These are phyloP conservation scores for Vanrija sp. DNA, from an alignment of 1,284 basidiomycete genomes.

Conservation along the genomic window DNA sequence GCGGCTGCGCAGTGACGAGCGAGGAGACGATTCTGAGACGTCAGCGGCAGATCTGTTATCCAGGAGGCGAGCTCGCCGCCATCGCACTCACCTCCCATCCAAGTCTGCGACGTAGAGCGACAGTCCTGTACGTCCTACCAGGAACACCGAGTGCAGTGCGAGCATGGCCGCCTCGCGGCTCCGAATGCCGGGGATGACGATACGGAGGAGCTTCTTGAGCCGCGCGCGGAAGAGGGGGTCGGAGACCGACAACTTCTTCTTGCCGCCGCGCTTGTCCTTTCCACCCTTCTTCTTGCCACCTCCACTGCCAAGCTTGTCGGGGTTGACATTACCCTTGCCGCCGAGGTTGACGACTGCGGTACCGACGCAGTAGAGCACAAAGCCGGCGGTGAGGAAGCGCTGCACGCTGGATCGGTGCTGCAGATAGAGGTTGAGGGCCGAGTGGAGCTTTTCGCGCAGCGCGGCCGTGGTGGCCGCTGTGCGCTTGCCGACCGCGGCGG, in stretches of 20 bases:
- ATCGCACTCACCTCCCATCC: conserved; percentile 67
- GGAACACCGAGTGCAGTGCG: conserved; percentile 77
- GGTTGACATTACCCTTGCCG: conserved; percentile 16
- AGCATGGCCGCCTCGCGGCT: conserved; percentile 85
- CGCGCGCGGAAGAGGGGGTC: conserved; percentile 86
- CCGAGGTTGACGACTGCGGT: conserved; percentile 30
- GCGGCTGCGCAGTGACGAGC: conserved; percentile 80
- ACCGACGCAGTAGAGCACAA: conserved; percentile 43
- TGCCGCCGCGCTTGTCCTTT: conserved; percentile 6
- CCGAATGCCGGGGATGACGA: conserved; percentile 80
- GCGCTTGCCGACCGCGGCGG: no score
- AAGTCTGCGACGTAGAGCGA: conserved; percentile 93
- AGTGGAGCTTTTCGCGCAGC: conserved; percentile 5
- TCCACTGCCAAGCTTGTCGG: not conserved
- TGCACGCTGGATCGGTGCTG: conserved; percentile 66
- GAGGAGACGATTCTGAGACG: conserved; percentile 79
- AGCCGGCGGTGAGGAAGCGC: conserved; percentile 55
- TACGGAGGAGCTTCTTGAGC: conserved; percentile 70
- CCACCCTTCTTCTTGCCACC: conserved; percentile 11
- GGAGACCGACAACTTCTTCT: conserved; percentile 51
- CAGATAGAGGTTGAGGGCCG: conserved; percentile 52
- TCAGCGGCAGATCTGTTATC: not conserved
- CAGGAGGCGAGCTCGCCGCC: not conserved
- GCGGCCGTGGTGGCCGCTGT: not conserved
- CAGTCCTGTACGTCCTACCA: conserved; percentile 83